Evolutionary conservation across 2,329 filamentous ascomycete genomes (phyloP).

Genomic region (Lecanicillium sp.): DNA sequence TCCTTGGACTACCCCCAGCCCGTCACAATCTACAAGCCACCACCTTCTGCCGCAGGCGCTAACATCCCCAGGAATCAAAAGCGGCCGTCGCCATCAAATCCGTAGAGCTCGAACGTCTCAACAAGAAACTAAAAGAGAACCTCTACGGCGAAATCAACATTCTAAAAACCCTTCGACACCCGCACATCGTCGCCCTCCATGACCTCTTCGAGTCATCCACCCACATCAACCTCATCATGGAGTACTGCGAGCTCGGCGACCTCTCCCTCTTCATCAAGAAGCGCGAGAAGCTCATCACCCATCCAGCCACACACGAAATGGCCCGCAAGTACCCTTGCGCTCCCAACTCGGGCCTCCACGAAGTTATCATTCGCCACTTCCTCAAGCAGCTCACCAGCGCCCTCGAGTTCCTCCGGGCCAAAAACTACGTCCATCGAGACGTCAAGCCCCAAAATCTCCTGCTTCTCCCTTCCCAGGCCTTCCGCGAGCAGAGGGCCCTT

Average conservation of each 20-base stretch:
- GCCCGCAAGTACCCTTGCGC: conserved; percentile 88
- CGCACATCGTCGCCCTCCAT: conserved; percentile 93
- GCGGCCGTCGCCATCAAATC: conserved; percentile 93
- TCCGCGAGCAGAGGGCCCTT: conserved; percentile 45
- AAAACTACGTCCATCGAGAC: conserved; percentile 90
- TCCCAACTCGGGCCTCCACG: conserved; percentile 78
- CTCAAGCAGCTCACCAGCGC: conserved; percentile 91
- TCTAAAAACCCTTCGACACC: conserved; percentile 86
- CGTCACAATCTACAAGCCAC: neutral
- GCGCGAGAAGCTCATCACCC: conserved; percentile 70
- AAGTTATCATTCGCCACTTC: conserved; percentile 95
- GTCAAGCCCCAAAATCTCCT: conserved; percentile 96
- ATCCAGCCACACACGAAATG: conserved; percentile 82
- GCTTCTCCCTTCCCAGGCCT: conserved; percentile 74
- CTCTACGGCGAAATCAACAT: conserved; percentile 94
- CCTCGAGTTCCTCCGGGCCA: conserved; percentile 76
- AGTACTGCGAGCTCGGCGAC: conserved; percentile 94
- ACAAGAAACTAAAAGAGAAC: conserved; percentile 95
- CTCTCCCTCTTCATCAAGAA: conserved; percentile 95
- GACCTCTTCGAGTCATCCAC: conserved; percentile 82
- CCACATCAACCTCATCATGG: conserved; percentile 96
- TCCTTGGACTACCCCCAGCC: neutral
- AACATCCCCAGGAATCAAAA: conserved; percentile 57
- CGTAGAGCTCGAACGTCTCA: conserved; percentile 82
- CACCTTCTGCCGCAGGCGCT: neutral